Evolutionary conservation across 192 early-diverging fungal genomes (phyloP).

Genomic region (Linnemannia elongata): DNA sequence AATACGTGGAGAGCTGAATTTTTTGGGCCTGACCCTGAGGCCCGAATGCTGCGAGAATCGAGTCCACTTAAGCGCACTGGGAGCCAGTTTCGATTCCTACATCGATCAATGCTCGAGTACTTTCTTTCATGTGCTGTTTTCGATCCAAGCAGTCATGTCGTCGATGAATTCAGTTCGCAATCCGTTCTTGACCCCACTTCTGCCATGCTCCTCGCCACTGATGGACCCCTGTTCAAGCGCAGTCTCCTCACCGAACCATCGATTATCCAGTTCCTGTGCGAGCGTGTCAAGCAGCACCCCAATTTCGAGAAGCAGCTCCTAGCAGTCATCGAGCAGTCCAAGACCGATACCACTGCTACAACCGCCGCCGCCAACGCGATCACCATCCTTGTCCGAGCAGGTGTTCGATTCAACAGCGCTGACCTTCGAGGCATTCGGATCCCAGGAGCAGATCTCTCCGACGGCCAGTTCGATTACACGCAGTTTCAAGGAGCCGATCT

Average conservation of each 20-base stretch:
- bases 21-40: not conserved
- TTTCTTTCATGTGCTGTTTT: not conserved
- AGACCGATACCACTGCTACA: not conserved
- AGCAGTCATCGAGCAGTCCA: too few relatives aligned
- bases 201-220: too few relatives aligned
- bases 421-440: not conserved
- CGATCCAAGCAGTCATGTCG: not conserved
- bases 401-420: not conserved
- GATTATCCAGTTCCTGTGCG: too few relatives aligned
- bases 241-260: not conserved
- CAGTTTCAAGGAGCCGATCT: too few relatives aligned
- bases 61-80: not conserved
- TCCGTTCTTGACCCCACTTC: too few relatives aligned
- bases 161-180: not conserved
- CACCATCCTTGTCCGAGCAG: not conserved
- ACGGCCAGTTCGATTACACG: not conserved
- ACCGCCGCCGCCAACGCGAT: not conserved
- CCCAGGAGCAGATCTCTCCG: not conserved
- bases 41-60: not conserved
- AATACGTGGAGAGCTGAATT: not conserved
- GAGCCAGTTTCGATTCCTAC: not conserved
- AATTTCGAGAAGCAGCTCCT: too few relatives aligned
- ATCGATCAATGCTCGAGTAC: not conserved
- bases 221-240: not conserved
- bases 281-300: too few relatives aligned